These are phyloP conservation scores for Colletotrichum sp. DNA, from an alignment of 2,329 filamentous ascomycete species.

Conservation along the genomic window DNA sequence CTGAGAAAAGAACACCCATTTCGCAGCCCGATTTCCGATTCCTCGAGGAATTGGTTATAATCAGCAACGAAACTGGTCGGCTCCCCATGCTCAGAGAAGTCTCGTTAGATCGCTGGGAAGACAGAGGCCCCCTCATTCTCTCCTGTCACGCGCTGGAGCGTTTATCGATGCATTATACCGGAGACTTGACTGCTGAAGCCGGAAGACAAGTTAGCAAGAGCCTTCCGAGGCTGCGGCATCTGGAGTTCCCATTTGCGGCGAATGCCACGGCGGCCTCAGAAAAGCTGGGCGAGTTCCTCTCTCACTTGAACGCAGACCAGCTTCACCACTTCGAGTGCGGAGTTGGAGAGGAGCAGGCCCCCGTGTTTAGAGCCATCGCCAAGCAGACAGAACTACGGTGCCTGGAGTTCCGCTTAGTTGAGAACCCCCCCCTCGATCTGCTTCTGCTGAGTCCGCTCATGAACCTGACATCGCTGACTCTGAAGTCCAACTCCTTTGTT, in stretches of 20 bases:
- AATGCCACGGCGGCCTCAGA: neutral
- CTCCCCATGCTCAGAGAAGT: neutral
- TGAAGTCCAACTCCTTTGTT: neutral
- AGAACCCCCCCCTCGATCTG: neutral
- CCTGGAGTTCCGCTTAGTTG: neutral
- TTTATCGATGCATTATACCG: neutral
- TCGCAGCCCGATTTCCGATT: too few relatives aligned
- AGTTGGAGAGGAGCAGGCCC: neutral
- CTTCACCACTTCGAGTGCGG: neutral
- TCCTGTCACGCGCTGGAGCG: neutral
- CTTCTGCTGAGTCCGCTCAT: neutral
- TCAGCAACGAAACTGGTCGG: neutral
- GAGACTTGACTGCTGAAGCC: neutral
- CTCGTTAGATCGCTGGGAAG: neutral
- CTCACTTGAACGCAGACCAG: neutral
- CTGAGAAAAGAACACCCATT: neutral
- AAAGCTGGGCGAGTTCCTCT: neutral
- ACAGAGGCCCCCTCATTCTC: neutral
- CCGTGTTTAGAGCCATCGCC: neutral
- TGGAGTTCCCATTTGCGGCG: neutral
- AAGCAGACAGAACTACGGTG: neutral
- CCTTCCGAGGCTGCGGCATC: neutral
- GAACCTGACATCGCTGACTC: neutral
- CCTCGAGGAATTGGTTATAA: neutral
- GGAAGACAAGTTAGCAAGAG: neutral